Conservation (phyloP, 352 stramenopile species). For the Phytophthora pistaciae region DNA sequence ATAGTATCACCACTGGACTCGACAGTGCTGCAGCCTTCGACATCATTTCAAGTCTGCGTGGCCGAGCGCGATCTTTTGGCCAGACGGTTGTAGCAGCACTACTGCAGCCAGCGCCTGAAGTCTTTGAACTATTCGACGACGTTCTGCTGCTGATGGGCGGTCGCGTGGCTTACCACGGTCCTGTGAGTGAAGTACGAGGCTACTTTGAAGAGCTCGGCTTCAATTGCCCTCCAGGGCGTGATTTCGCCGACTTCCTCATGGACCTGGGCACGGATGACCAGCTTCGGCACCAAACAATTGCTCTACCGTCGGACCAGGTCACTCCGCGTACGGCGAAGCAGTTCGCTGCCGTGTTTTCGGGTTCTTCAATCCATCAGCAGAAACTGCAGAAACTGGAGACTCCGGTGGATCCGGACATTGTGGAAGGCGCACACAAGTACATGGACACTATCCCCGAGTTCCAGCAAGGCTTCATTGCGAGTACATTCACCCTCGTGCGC, state of each 20-base stretch:
- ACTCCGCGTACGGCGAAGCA: slow-evolving; percentile 31
- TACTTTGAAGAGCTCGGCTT: slow-evolving; percentile 63
- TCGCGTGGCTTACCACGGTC: slow-evolving; percentile 80
- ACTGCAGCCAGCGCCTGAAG: slow-evolving; percentile 80
- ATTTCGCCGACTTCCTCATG: slow-evolving; percentile 59
- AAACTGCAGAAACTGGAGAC: slow-evolving; percentile 29
- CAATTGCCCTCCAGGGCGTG: slow-evolving; percentile 41
- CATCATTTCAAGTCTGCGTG: slow-evolving; percentile 48
- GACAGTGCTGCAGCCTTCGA: slow-evolving; percentile 68
- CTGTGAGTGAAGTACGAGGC: slow-evolving; percentile 23
- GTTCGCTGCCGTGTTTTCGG: slow-evolving; percentile 41
- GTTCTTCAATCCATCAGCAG: slow-evolving; percentile 29
- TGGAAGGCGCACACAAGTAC: slow-evolving; percentile 64
- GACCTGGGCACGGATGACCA: slow-evolving; percentile 54
- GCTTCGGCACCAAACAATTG: slow-evolving; percentile 39
- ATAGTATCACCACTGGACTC: slow-evolving; percentile 72
- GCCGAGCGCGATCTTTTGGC: slow-evolving; percentile 42
- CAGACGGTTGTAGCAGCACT: slow-evolving; percentile 78
- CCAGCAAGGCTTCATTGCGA: slow-evolving; percentile 38
- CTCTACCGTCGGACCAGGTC: slow-evolving; percentile 5
- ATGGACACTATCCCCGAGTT: slow-evolving; percentile 75
- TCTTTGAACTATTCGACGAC: slow-evolving; percentile 66
- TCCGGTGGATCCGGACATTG: slow-evolving; percentile 17
- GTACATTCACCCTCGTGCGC: slow-evolving; percentile 40
- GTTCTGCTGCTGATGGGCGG: slow-evolving; percentile 71